Base-by-base conservation (phyloP, 495 filamentous ascomycete genomes). In the Hyaloscypha bicolor region DNA sequence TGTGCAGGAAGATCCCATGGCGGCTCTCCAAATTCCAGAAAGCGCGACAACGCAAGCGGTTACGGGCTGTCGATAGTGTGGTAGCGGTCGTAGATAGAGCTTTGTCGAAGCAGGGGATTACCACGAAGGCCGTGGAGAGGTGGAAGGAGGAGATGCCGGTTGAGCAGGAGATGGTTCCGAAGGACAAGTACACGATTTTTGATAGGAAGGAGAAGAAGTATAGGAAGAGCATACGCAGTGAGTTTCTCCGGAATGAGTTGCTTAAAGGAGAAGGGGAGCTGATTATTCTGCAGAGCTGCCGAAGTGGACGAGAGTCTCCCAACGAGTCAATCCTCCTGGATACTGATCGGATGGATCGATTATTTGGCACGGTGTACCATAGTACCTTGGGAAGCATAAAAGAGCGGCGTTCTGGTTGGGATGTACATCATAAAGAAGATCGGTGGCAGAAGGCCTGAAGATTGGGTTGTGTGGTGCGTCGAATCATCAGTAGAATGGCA, bases 181-280 rank as follows among this genome's bases (percentile, higher is more conserved):
- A 87, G 78, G 95, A 99, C 79, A 99, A 99, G 79, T 99, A 99
- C 81, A 97, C 94, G 25, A 89, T 99, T 68, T 99, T 98, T 80
- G 93, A 96, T 79, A 88, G 93, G 71, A 97, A 97, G 78, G 94
- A 90, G 82, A 96, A 92, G 88, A 87, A 83, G 69, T 99, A 99
- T 79, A 84, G 95, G 76, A 99, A 99, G 86, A 89, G 91, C 21
- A 92, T 98, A 74, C 95, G 97, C 79, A 98, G 94, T 98, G 82
- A 68, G 94, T 90, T 56, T 56, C 31, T 37, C 68, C 39, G 66
- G 35, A 48, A 25, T 33, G 21, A 37, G 8, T 14, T 4, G 16
- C 4, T 48, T 1, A 14, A 48, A 16, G 35, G 6, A 37, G 32
- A 16, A 29, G 1, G 19, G 25, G 57, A 51, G 45, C 67, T 69